Base-by-base conservation (phyloP, 2,329 filamentous ascomycete genomes). In the Verticillium dahliae region DNA sequence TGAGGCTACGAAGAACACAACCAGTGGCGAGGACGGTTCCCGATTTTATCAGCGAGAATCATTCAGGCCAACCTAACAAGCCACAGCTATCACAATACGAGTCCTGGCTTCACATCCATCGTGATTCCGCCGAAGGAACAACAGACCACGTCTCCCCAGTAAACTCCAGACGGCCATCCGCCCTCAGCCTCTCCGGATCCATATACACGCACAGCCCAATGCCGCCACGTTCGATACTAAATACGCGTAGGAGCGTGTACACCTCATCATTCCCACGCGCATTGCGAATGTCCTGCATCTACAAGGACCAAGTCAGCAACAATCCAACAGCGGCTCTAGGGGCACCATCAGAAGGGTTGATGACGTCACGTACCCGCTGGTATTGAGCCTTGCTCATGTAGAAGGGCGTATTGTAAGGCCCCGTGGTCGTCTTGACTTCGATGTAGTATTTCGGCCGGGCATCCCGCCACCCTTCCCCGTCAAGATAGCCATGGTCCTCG, bases 401-500 rank as follows among this genome's bases (percentile, higher is more conserved):
- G 60, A 84, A 82, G 0, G 76, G 72, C 6, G 73, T 76, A 1
- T 72, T 67, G 54, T 70, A 75, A 1, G 64, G 57, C 1, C 68
- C 67, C 0, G 74, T 76, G 0, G 80, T 83, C 1, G 79, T 74
- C 66, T 84, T 84, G 39, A 84, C 81, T 61, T 84, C 82, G 2
- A 84, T 76, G 27, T 75, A 77, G 64, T 81, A 84, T 37, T 71
- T 65, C 1, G 74, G 78, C 3, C 57, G 65, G 58, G 61, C 63
- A 11, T 55, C 66, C 11, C 45, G 34, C 72, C 74, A 78, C 3
- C 55, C 61, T 1, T 64, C 62, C 27, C 54, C 34, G 6, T 65
- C 62, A 0, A 77, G 66, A 59, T 78, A 73, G 2, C 73, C 72
- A n/a, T 68, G 68, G 6, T 70, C 65, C 3, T 76, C 67, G 2